Conservation (phyloP, 257 asterid genomes). For the Salvia rosmarinus region DNA sequence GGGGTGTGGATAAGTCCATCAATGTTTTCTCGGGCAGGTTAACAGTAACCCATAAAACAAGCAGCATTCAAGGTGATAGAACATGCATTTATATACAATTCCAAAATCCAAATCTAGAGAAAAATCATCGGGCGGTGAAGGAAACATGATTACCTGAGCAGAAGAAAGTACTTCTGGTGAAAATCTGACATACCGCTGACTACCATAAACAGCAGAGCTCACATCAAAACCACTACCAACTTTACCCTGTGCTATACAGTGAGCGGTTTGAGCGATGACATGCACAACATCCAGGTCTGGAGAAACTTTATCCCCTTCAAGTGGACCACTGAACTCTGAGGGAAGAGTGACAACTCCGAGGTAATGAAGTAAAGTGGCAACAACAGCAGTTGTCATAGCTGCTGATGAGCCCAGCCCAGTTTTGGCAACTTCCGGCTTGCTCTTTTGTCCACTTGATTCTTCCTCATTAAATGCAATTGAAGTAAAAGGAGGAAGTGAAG, state of each 20-base stretch:
- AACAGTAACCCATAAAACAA: slow-evolving; percentile 6
- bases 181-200: slow-evolving; percentile 91
- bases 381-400: slow-evolving; percentile 99
- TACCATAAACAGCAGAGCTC: slow-evolving; percentile 98
- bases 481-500: slow-evolving; percentile 86
- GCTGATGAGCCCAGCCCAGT: slow-evolving; percentile 99
- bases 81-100: slow-evolving; percentile 9
- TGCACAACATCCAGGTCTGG: slow-evolving; percentile 76
- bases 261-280: slow-evolving; percentile 94
- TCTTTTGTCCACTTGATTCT: slow-evolving; percentile 60
- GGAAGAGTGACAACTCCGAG: slow-evolving; percentile 84
- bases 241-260: slow-evolving; percentile 98
- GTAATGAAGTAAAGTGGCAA: slow-evolving; percentile 85
- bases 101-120: slow-evolving; percentile 4
- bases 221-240: slow-evolving; percentile 99
- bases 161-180: slow-evolving; percentile 88
- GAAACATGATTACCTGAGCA: slow-evolving; percentile 69
- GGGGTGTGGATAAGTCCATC: background rate
- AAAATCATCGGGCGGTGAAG: slow-evolving; percentile 17
- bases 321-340: slow-evolving; percentile 41
- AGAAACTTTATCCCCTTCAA: slow-evolving; percentile 36
- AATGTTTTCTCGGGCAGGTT: background rate
- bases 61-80: slow-evolving; percentile 8
- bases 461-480: slow-evolving; percentile 85
- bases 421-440: slow-evolving; percentile 98